These are phyloP conservation scores for Erodium maritimum DNA, from an alignment of 345 rosid genomes.

Conservation along the genomic window DNA sequence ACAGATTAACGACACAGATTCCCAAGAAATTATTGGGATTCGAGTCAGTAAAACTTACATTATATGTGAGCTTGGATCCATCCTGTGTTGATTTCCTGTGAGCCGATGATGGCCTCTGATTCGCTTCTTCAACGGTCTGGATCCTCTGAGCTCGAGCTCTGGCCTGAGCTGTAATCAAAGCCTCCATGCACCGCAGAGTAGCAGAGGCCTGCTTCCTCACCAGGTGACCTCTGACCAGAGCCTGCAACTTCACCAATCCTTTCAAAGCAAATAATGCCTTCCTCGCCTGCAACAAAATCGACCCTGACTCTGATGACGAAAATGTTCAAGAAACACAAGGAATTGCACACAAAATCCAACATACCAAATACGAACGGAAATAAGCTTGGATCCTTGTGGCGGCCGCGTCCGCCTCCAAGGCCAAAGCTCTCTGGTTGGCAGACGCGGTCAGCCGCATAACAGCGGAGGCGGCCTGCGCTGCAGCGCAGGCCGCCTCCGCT, in stretches of 20 bases:
- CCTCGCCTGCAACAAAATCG: constrained; percentile 44
- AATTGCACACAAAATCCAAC: no score
- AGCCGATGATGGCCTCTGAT: constrained; percentile 34
- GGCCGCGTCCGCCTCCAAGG: constrained; percentile 39
- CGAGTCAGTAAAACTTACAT: no score
- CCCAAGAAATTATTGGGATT: no score
- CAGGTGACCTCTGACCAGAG: constrained; percentile 76
- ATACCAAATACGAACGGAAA: constrained; percentile 83
- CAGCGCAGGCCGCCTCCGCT: constrained; percentile 32
- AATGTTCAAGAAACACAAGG: no score
- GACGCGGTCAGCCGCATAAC: constrained; percentile 31
- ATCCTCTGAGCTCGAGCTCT: constrained; percentile 65
- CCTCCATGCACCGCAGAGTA: constrained; percentile 83
- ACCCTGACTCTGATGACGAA: no score
- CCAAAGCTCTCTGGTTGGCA: constrained; percentile 15
- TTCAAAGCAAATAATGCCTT: constrained; percentile 76
- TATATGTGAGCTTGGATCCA: background rate
- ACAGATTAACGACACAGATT: no score
- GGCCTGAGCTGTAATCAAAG: constrained; percentile 64
- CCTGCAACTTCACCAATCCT: constrained; percentile 88
- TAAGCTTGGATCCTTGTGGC: constrained; percentile 65
- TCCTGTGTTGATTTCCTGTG: constrained; percentile 43
- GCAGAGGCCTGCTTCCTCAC: constrained; percentile 85
- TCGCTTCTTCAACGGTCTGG: constrained; percentile 36
- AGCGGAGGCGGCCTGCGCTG: constrained; percentile 43